Conservation (phyloP, 805 yeast species). For the Isabelozyma rhagii region DNA sequence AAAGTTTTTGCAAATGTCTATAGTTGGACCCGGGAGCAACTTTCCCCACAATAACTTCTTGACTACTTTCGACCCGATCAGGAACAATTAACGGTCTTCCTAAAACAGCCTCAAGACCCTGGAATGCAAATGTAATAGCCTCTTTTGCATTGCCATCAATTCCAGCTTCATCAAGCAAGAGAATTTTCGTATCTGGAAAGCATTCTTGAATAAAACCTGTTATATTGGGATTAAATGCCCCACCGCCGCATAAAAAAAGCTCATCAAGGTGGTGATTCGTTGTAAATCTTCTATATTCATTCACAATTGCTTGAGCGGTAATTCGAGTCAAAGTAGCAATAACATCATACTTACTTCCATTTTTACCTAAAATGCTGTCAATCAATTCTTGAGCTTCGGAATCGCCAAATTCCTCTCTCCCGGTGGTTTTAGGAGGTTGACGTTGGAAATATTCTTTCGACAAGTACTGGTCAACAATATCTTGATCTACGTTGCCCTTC, state of each 20-base stretch:
- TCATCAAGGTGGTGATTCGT: slow-evolving; percentile 14
- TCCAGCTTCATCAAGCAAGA: slow-evolving; percentile 9
- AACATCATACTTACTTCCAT: slow-evolving; percentile 12
- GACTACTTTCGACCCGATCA: slow-evolving; percentile 13
- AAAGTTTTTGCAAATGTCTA: slow-evolving; percentile 10
- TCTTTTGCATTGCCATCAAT: slow-evolving; percentile 12
- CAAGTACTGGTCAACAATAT: slow-evolving; percentile 14
- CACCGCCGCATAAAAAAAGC: slow-evolving; percentile 21
- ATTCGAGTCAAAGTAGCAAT: slow-evolving; percentile 21
- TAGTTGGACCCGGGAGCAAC: slow-evolving; percentile 21
- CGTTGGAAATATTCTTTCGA: slow-evolving; percentile 12
- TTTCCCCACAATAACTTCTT: slow-evolving; percentile 16
- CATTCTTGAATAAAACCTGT: slow-evolving; percentile 8
- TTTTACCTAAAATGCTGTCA: slow-evolving; percentile 4
- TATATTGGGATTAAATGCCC: slow-evolving; percentile 19
- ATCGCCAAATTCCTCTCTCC: slow-evolving; percentile 22
- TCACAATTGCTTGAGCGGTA: slow-evolving; percentile 18
- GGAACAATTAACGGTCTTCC: slow-evolving; percentile 20
- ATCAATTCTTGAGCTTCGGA: slow-evolving; percentile 10
- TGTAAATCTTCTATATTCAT: slow-evolving; percentile 12
- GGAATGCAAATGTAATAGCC: slow-evolving; percentile 21
- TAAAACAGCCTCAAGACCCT: slow-evolving; percentile 16
- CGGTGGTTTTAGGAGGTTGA: slow-evolving; percentile 21
- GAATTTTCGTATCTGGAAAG: slow-evolving; percentile 13
- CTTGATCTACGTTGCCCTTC: slow-evolving; percentile 15